Evolutionary conservation across 2,329 filamentous ascomycete species (phyloP).

Genomic region (Tolypocladium tropicale): DNA sequence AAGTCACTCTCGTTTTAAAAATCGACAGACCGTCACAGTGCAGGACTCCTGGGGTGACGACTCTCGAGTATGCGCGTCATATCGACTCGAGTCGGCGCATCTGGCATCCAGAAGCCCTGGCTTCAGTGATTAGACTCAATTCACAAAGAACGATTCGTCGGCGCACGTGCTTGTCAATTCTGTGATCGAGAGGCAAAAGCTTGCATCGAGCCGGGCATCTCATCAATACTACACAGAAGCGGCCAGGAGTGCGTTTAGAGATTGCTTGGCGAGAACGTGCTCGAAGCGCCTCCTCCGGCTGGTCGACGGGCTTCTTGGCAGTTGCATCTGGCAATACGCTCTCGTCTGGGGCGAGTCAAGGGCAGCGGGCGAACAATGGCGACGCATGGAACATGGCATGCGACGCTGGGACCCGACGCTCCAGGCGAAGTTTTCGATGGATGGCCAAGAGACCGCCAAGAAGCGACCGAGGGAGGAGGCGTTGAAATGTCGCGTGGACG

Average conservation of each 20-base stretch:
- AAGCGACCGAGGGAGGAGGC: not conserved
- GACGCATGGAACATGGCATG: not conserved
- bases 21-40: no score
- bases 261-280: not conserved
- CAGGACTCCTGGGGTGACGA: no score
- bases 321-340: not conserved
- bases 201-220: not conserved
- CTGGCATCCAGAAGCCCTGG: no score
- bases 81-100: no score
- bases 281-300: not conserved
- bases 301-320: not conserved
- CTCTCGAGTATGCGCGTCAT: no score
- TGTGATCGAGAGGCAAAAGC: no score
- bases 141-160: no score
- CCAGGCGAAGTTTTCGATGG: not conserved
- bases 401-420: not conserved
- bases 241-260: not conserved
- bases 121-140: no score
- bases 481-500: not conserved
- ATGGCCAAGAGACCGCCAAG: not conserved
- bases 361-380: not conserved
- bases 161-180: not conserved
- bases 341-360: not conserved
- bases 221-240: not conserved
- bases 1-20: no score